Percentiles rank a stretch among this genome's conserved stretches.
Conservation (phyloP, 805 yeast genomes). For the Danielozyma ontarioensis region DNA sequence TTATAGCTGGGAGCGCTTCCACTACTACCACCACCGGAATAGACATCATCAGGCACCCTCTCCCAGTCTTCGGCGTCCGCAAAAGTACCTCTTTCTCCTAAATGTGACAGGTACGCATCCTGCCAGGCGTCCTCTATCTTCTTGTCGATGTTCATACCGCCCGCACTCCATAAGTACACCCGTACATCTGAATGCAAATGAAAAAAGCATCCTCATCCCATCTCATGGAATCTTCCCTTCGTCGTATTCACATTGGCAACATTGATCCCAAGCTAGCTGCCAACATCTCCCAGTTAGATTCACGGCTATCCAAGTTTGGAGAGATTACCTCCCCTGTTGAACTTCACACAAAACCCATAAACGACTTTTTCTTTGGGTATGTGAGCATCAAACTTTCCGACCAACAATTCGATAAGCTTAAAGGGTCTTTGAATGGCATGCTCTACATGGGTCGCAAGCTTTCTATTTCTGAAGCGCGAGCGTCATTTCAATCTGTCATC, state of each 20-base stretch:
- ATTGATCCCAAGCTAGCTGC: slow-evolving; percentile 51
- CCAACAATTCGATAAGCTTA: slow-evolving; percentile 44
- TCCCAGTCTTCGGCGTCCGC: slow-evolving; percentile 8
- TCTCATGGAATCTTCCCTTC: too few relatives aligned
- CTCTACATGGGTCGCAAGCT: slow-evolving; percentile 71
- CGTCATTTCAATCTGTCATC: slow-evolving; percentile 36
- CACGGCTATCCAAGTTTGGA: slow-evolving; percentile 64
- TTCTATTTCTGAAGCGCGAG: slow-evolving; percentile 57
- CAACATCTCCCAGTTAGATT: slow-evolving; percentile 40
- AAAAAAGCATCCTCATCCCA: too few relatives aligned
- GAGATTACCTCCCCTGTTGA: slow-evolving; percentile 41
- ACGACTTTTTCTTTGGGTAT: slow-evolving; percentile 59
- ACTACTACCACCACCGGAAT: too few relatives aligned
- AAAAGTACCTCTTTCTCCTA: neutral
- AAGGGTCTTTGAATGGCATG: slow-evolving; percentile 60
- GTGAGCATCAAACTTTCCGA: slow-evolving; percentile 52
- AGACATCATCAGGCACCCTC: slow-evolving; percentile 12
- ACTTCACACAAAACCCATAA: slow-evolving; percentile 49
- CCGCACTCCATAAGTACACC: too few relatives aligned
- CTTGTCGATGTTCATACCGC: too few relatives aligned
- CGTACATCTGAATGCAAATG: too few relatives aligned
- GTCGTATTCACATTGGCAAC: slow-evolving; percentile 62
- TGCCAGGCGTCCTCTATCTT: slow-evolving; percentile 1
- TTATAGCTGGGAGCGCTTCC: too few relatives aligned
- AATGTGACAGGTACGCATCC: neutral